Evolutionary conservation across 2,329 filamentous ascomycete species (phyloP).

Genomic region (Colletotrichum acutatum): DNA sequence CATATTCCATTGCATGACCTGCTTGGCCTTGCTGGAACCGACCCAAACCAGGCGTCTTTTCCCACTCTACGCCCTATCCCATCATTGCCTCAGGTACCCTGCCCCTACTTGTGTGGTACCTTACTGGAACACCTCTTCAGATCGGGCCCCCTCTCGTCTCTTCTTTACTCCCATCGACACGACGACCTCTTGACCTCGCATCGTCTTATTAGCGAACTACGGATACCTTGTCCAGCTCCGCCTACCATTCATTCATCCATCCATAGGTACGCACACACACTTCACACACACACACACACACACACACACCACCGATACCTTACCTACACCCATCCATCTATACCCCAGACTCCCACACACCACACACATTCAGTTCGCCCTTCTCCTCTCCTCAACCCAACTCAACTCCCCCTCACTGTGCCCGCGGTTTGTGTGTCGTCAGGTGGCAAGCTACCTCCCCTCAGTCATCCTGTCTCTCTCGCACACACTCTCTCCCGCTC

Average conservation of each 20-base stretch:
- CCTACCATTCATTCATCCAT: not conserved
- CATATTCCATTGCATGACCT: not conserved
- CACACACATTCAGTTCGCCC: not conserved
- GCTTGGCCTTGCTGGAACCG: not conserved
- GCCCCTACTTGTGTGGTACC: not conserved
- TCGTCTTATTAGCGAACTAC: not conserved
- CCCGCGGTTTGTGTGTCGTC: constrained; percentile 17
- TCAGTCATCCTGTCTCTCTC: not conserved
- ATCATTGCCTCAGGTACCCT: not conserved
- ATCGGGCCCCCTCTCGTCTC: constrained; percentile 3
- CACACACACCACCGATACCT: not conserved
- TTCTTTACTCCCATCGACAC: not conserved
- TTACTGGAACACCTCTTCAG: not conserved
- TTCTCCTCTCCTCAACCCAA: not conserved
- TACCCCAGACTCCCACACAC: not conserved
- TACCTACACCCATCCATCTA: not conserved
- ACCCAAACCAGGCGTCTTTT: not conserved
- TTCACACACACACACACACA: not conserved
- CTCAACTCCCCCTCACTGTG: not conserved
- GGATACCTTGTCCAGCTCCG: not conserved
- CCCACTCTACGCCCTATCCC: not conserved
- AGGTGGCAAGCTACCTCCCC: constrained; percentile 23
- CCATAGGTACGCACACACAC: not conserved
- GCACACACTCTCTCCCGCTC: not conserved
- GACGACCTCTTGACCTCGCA: not conserved